These are phyloP conservation scores for Fusarium decemcellulare DNA, from an alignment of 2,329 filamentous ascomycete species.

Conservation along the genomic window DNA sequence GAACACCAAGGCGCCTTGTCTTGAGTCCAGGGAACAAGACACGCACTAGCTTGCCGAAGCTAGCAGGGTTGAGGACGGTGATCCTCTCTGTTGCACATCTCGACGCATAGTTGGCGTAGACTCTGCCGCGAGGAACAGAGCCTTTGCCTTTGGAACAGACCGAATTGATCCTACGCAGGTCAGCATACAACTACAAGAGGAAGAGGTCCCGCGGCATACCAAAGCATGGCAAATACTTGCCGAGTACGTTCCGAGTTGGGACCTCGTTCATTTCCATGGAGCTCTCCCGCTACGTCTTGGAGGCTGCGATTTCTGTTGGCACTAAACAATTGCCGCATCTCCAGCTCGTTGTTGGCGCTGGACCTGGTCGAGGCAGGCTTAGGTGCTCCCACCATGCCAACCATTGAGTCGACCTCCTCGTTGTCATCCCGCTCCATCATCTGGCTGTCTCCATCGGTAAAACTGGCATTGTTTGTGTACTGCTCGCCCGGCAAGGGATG, in stretches of 20 bases:
- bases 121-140: slow-evolving; percentile 91
- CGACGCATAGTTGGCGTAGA: slow-evolving; percentile 96
- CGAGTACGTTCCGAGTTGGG: slow-evolving; percentile 87
- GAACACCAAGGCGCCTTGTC: slow-evolving; percentile 90
- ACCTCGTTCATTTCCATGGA: slow-evolving; percentile 84
- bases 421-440: slow-evolving; percentile 73
- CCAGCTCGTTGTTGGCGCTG: slow-evolving; percentile 84
- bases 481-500: slow-evolving; percentile 70
- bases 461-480: slow-evolving; percentile 66
- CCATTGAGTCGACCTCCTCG: slow-evolving; percentile 69
- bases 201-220: slow-evolving; percentile 66
- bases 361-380: slow-evolving; percentile 74
- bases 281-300: slow-evolving; percentile 80
- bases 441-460: slow-evolving; percentile 71
- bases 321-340: slow-evolving; percentile 82
- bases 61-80: slow-evolving; percentile 95
- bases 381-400: slow-evolving; percentile 59
- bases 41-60: slow-evolving; percentile 96
- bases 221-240: slow-evolving; percentile 91
- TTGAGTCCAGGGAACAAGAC: slow-evolving; percentile 97
- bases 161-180: slow-evolving; percentile 74
- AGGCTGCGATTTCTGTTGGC: slow-evolving; percentile 77
- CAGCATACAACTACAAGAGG: slow-evolving; percentile 16
- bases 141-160: slow-evolving; percentile 82
- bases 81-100: slow-evolving; percentile 94